Conservation (phyloP, 768 basidiomycete genomes). For the Panus rudis region DNA sequence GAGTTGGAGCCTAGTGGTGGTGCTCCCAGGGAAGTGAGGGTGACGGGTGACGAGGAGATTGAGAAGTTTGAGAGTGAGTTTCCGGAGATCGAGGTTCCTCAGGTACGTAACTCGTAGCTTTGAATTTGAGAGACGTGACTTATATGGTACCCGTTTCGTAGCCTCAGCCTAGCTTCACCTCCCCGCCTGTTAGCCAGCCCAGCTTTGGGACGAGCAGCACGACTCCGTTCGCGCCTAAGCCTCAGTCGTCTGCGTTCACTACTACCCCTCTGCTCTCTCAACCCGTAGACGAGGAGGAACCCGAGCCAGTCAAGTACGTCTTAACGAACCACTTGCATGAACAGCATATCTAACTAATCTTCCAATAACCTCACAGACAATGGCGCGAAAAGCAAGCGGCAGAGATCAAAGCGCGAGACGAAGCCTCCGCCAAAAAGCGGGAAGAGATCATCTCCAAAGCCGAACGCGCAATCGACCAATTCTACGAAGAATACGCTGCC, state of each 20-base stretch:
- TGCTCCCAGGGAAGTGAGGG: conserved; percentile 48
- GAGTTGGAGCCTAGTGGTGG: conserved; percentile 56
- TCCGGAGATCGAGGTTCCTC: conserved; percentile 62
- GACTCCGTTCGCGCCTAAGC: conserved; percentile 70
- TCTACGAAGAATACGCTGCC: conserved; percentile 80
- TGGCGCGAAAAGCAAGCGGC: conserved; percentile 86
- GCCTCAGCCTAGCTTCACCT: conserved; percentile 10
- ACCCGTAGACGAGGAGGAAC: conserved; percentile 68
- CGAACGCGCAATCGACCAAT: conserved; percentile 81
- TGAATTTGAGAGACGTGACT: not conserved
- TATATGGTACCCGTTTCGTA: not conserved
- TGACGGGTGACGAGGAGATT: conserved; percentile 81
- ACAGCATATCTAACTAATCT: not conserved
- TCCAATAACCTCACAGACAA: conserved; percentile 55
- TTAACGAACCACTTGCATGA: not conserved
- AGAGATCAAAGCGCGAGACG: conserved; percentile 81
- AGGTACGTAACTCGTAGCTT: conserved; percentile 23
- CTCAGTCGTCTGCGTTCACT: conserved; percentile 63
- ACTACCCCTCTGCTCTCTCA: conserved; percentile 72
- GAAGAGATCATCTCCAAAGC: conserved; percentile 82
- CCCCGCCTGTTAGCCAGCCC: conserved; percentile 21
- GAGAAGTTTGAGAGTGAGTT: conserved; percentile 83
- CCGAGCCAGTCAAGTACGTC: conserved; percentile 78
- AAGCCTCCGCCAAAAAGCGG: conserved; percentile 64
- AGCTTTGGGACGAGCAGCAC: conserved; percentile 35